Conservation (phyloP, 345 rosid species). For the Carallia brachiata region DNA sequence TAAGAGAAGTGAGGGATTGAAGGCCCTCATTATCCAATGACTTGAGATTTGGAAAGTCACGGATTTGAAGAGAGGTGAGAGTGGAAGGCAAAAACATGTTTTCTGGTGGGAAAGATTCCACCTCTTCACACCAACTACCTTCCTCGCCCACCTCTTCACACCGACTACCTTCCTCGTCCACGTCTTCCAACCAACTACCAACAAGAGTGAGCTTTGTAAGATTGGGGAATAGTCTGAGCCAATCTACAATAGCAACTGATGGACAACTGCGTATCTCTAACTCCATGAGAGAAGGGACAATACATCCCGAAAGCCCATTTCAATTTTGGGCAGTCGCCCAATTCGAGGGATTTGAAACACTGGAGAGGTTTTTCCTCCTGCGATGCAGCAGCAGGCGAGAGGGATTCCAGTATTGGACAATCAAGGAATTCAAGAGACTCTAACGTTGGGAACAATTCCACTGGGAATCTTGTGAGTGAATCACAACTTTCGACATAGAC, state of each 20-base stretch:
- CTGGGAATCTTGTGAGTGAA: neutral
- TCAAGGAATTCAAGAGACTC: neutral
- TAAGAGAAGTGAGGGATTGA: neutral
- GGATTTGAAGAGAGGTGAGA: slow-evolving; percentile 7
- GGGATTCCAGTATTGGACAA: slow-evolving; percentile 1
- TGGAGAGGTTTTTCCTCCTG: too few species aligned
- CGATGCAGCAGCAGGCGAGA: neutral
- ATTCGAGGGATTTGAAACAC: too few species aligned
- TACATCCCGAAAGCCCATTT: too few species aligned
- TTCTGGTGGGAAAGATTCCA: slow-evolving; percentile 4
- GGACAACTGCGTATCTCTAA: too few species aligned
- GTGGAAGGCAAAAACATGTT: neutral
- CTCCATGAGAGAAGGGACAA: too few species aligned
- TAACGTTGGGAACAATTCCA: neutral
- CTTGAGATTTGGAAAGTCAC: slow-evolving; percentile 4
- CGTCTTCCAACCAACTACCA: too few species aligned
- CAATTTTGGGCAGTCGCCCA: too few species aligned
- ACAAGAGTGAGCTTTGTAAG: too few species aligned
- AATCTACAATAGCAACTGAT: too few species aligned
- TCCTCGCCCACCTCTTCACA: neutral
- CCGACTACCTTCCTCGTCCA: too few species aligned
- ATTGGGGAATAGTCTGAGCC: too few species aligned
- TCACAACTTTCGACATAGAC: rapidly evolving
- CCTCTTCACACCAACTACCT: neutral
- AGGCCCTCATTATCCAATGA: neutral